Percentiles rank a stretch among this genome's conserved stretches.
These are phyloP conservation scores for Pleoardoris graminearum DNA, from an alignment of 2,329 filamentous ascomycete species.

Conservation along the genomic window DNA sequence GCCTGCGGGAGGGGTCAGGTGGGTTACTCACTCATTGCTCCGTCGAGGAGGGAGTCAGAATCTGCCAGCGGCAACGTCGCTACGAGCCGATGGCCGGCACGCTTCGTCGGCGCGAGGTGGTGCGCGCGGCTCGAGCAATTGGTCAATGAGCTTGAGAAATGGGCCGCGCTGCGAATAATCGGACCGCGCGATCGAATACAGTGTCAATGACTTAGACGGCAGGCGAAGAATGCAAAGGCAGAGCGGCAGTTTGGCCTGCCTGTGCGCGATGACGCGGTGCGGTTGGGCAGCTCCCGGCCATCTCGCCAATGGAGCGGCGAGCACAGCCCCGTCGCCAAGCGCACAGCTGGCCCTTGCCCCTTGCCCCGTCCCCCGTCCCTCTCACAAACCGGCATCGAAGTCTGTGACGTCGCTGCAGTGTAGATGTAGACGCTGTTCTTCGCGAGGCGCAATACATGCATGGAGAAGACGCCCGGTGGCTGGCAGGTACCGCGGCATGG, in stretches of 20 bases:
- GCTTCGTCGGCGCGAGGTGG: background rate
- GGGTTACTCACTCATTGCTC: slow-evolving; percentile 9
- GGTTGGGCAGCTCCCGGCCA: background rate
- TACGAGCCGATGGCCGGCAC: slow-evolving; percentile 1
- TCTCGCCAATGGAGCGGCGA: background rate
- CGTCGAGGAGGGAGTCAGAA: background rate
- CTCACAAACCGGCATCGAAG: background rate
- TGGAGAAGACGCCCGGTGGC: background rate
- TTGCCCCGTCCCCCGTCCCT: background rate
- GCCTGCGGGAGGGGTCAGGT: background rate
- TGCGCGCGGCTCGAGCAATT: background rate
- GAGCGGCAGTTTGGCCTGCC: background rate
- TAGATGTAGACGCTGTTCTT: no score
- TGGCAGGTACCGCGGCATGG: background rate
- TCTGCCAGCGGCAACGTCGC: slow-evolving; percentile 1
- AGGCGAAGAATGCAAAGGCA: background rate
- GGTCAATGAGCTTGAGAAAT: background rate
- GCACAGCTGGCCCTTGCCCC: background rate
- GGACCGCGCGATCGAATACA: background rate
- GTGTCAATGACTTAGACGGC: background rate
- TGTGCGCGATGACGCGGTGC: slow-evolving; percentile 3
- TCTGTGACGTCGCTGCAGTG: no score
- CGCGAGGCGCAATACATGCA: background rate
- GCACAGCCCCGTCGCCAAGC: slow-evolving; percentile 8
- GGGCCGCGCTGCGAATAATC: background rate